Conservation (phyloP, 1,284 basidiomycete genomes). For the Kwoniella shivajii region DNA sequence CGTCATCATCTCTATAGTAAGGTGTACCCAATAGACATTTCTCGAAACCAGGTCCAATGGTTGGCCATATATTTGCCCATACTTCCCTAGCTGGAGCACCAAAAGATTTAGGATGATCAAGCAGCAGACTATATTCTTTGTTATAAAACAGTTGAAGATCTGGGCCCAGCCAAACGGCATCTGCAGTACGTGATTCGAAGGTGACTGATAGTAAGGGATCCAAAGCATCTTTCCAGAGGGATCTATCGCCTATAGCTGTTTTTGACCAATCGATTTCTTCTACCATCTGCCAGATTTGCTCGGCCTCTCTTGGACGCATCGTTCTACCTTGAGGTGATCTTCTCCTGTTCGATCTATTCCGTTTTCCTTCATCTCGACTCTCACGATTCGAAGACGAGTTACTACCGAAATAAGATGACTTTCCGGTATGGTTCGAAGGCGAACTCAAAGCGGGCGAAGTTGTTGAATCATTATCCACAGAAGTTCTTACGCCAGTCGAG, state of each 20-base stretch:
- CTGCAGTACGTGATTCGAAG: constrained; percentile 32
- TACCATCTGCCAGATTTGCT: constrained; percentile 26
- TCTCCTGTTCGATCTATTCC: too few species aligned
- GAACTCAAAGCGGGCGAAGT: background rate
- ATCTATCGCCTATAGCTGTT: constrained; percentile 35
- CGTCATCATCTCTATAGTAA: constrained; percentile 33
- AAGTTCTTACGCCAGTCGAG: constrained; percentile 1
- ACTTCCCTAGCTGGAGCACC: constrained; percentile 33
- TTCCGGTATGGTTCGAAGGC: background rate
- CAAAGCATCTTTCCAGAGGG: constrained; percentile 30
- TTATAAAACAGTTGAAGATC: constrained; percentile 46
- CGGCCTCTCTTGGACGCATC: background rate
- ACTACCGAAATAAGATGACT: background rate
- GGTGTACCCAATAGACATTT: constrained; percentile 22
- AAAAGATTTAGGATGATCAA: constrained; percentile 37
- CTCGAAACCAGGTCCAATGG: constrained; percentile 25
- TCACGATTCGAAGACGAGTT: background rate
- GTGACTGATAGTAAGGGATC: constrained; percentile 34
- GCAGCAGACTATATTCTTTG: constrained; percentile 26
- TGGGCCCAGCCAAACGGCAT: constrained; percentile 40
- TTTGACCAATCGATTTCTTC: constrained; percentile 40
- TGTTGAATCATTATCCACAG: constrained; percentile 9
- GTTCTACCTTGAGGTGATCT: constrained; percentile 7
- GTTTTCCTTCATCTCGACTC: background rate
- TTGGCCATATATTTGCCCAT: constrained; percentile 35